These are phyloP conservation scores for Phoenix dactylifera DNA, from an alignment of 176 grass and related monocot species.

Conservation along the genomic window DNA sequence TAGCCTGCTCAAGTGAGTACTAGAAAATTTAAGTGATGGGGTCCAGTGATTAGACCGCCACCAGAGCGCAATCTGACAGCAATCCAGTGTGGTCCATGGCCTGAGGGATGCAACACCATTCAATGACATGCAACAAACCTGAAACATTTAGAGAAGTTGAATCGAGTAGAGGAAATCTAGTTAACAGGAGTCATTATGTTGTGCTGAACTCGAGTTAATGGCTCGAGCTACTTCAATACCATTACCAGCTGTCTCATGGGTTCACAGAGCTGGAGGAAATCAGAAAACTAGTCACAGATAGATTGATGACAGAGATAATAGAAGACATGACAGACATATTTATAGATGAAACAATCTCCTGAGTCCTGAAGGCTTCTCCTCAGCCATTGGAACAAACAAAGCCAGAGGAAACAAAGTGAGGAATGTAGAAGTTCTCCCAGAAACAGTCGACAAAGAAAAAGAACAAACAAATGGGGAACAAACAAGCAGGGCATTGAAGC, in stretches of 20 bases:
- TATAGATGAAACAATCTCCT: not conserved
- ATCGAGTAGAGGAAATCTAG: no score
- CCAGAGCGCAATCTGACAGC: slow-evolving; percentile 1
- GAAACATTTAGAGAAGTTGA: no score
- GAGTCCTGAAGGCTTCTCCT: no score
- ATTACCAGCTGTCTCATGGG: not conserved
- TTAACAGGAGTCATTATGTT: no score
- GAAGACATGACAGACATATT: not conserved
- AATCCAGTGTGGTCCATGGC: not conserved
- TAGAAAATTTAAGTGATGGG: not conserved
- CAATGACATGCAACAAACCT: not conserved
- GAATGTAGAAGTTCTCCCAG: not conserved
- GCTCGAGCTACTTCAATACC: no score
- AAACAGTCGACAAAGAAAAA: not conserved
- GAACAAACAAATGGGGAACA: not conserved
- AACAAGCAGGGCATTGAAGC: not conserved
- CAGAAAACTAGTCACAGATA: not conserved
- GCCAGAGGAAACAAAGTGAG: not conserved
- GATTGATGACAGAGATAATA: not conserved
- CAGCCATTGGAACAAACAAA: not conserved
- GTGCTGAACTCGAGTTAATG: no score
- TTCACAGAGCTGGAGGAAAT: not conserved
- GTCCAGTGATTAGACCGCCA: not conserved
- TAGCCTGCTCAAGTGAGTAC: not conserved
- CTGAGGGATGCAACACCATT: not conserved